Base-by-base conservation (phyloP, 495 filamentous ascomycete genomes). In the Ramalina intermedia region DNA sequence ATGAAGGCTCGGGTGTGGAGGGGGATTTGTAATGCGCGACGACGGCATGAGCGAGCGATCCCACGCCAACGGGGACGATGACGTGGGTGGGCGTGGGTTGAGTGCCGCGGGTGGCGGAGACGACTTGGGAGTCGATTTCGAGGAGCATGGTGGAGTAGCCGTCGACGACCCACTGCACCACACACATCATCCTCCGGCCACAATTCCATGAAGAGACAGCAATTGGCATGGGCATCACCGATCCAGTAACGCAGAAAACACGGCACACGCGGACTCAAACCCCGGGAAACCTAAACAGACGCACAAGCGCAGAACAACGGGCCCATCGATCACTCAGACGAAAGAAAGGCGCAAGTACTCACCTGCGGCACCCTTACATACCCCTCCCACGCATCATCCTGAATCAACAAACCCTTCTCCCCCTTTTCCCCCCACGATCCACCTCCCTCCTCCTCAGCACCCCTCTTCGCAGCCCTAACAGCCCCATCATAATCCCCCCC, bases 91-190 rank as follows among this genome's bases (percentile, higher is more conserved):
- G 57, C 50, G 3, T 52, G 46, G 11, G 40, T 4, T 52, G 46
- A 6, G 40, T 4, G 20, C 20, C 23, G 33, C 20, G 35, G 12
- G 33, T 29, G 52, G 44, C 2, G 26, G 45, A 46, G 38, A 35
- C 24, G 23, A 80, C 51, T 53, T 82, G 77, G 8, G 64, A 60
- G 23, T 84, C 80, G 4, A 69, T 64, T 59, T 87, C 83, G 4
- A 57, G 46, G 54, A 85, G 65, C 74, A 85, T 76, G 0, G 80
- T 84, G 12, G 67, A 69, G 55, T 87, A 87, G 5, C 83, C 83
- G 13, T 85, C 79, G 1, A 83, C 76, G 24, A 86, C 79, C 80
- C 81, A 85, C 56, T 73, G n/a, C n/a, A 41, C 35, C 23, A 9
- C 17, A 11, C 29, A 33, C 4, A 1, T 40, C 41, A 20, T 27